Evolutionary conservation across 2,329 filamentous ascomycete species (phyloP).

Genomic region (Ophiostoma novo-ulmi): DNA sequence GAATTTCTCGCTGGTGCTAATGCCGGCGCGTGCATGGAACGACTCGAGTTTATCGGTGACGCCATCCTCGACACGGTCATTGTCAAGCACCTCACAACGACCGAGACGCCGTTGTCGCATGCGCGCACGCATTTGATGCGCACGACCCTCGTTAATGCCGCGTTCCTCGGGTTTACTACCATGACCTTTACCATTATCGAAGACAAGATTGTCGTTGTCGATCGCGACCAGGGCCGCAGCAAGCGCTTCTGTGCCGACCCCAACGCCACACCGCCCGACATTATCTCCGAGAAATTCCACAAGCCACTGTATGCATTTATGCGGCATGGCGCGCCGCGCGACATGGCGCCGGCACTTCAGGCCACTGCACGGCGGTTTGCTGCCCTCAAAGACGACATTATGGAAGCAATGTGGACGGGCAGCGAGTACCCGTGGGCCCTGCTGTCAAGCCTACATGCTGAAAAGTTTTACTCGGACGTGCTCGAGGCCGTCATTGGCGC

Average conservation of each 20-base stretch:
- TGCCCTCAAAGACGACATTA: conserved; percentile 46
- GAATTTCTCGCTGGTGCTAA: background rate
- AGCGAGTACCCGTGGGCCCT: conserved; percentile 69
- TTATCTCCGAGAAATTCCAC: background rate
- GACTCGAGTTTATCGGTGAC: conserved; percentile 85
- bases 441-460: conserved; percentile 58
- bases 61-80: conserved; percentile 76
- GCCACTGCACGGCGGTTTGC: conserved; percentile 43
- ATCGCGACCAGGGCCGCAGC: background rate
- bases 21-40: conserved; percentile 54
- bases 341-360: conserved; percentile 38
- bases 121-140: conserved; percentile 70
- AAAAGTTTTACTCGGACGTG: conserved; percentile 79
- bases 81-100: conserved; percentile 36
- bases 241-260: background rate
- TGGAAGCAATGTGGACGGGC: conserved; percentile 45
- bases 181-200: conserved; percentile 47
- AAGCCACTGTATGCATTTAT: conserved; percentile 64
- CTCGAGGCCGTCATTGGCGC: conserved; percentile 77
- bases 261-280: background rate
- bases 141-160: conserved; percentile 70
- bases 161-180: conserved; percentile 71
- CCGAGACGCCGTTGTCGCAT: conserved; percentile 40
- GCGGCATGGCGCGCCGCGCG: conserved; percentile 46
- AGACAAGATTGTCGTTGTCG: conserved; percentile 26